Base-by-base conservation (phyloP, 139 green algal species). In the Parachlorella kessleri region DNA sequence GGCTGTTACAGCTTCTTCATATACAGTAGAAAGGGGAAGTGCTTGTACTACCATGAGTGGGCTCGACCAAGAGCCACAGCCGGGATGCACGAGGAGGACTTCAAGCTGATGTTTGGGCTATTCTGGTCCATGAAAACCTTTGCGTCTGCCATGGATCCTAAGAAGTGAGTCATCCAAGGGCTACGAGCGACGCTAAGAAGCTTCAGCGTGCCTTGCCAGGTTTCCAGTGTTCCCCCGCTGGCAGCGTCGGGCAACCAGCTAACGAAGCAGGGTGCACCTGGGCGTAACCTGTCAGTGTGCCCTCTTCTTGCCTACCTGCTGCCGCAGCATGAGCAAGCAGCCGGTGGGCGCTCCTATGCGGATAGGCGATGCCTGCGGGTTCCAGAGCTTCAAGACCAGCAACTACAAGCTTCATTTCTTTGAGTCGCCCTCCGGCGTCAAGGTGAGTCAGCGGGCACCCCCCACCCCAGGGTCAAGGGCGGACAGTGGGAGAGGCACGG, bases 91-190 rank as follows among this genome's bases (percentile, higher is more conserved):
- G 77, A 77, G 23, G 95, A 98, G 68, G 94, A 98, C 66, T 89
- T 95, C 71, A 98, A 98, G 87, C 91, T 98, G 66, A 95, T 98
- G 91, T 98, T 98, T 88, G 95, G 94, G 1, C 86, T 98, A 3
- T 90, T 97, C 71, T 98, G 96, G 88, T 97, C 94, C 1, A 82
- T 98, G 55, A 93, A 88, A 66, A 94, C 93, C 35, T 94, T 98
- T 55, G 83, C 87, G 30, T 88, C 93, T 5, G 92, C 97, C 1
- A 81, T 98, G 40, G 90, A 98, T 65, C 94, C 95, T 18, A 93
- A 87, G 54, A 89, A 85, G 93, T 94, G 73, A 82, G 85, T 37
- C 5, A 55, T 54, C n/a, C 59, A 70, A 40, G 59, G 66, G n/a
- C n/a, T n/a, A n/a, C n/a, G n/a, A n/a, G n/a, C n/a, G n/a, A n/a